Evolutionary conservation across 2,329 filamentous ascomycete species (phyloP), one percentile per base, ranked within the genome.

Genomic region (Neonectria neomacrospora): DNA sequence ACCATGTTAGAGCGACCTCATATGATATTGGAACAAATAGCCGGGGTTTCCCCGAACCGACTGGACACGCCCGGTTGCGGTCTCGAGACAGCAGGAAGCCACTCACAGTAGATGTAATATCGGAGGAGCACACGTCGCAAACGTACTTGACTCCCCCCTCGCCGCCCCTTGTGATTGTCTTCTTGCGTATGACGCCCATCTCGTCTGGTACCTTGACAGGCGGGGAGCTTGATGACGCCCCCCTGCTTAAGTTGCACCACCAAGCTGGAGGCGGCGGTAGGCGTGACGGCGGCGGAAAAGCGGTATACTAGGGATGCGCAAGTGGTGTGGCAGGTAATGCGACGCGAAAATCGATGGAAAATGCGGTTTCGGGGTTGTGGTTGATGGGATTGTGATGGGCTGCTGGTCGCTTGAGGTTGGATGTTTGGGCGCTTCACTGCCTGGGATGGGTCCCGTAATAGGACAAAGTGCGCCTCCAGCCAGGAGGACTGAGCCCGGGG

Each of bases 111-210:
- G 94, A 96, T 50, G 96, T 99, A 71, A 99, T 97, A 78, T 99
- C 96, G 61, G 93, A 93, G 47, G 93, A 97, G 79, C 96, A 99
- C 63, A 97, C 91, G 79, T 99, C 96, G 83, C 96, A 99, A 69
- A 98, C 93, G 78, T 97, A 99, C 78, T 98, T 97, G 32, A 94
- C 92, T 67, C 92, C 92, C 51, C 92, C 94, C 77, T 97, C 93
- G 54, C 91, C 93, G 67, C 92, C 93, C 75, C 92, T 86, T 58
- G 90, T 90, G 70, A 91, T 92, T 64, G 93, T 96, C 83, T 97
- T 97, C 85, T 97, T 97, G 77, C 94, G 91, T 78, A 97, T 97
- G 75, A 97, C 91, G 72, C 94, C 94, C 95, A 97, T 97, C 53
- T 71, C 67, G 72, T 64, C 73, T 59, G 52, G 62, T 71, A 68